Evolutionary conservation across 148 eudicot species (phyloP), one percentile per base, ranked within the genome.

Genomic region (Fallopia convolvulus): DNA sequence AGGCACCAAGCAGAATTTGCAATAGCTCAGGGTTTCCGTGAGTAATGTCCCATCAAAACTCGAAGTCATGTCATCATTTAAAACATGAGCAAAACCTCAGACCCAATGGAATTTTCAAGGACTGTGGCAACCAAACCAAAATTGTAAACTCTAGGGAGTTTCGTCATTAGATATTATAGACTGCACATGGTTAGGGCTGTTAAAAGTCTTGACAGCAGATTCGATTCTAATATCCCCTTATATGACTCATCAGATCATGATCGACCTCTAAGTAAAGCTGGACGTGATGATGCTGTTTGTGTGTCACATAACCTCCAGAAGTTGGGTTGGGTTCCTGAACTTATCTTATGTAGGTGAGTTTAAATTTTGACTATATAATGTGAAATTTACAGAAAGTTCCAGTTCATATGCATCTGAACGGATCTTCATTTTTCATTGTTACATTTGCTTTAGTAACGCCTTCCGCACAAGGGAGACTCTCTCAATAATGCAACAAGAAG

Each of bases 271-370:
- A 94, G 91, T 84, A 87, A 85, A 85, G 72, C 80, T 79, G 98
- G 98, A 77, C 87, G 85, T 84, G 88, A 84, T 77, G 97, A 90
- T 83, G 97, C 97, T 80, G 80, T 90, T 72, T 79, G 84, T 74
- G 85, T 94, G 52, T 82, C 97, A n/a, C 81, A 76, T 78, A 87
- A 86, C 85, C 95, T 94, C 75, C 90, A 88, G 74, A 80, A 81
- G 79, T 75, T 92, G 85, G 92, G 95, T 50, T 94, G 97, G 97
- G 79, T 94, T 80, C 98, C 98, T 42, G 79, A 94, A 77, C 89
- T 94, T 72, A 88, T 92, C 82, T 80, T 94, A 72, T 93, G 88
- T 77, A 91, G 98, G 97, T 90, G 72, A 76, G 80, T 44, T 60
- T 44, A 49, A 42, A 74, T 14, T 33, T 23, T 9, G 1, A 46